phyloP scores from a whole-genome alignment of 208 protist species.

The Acanthamoeba sp. region DNA sequence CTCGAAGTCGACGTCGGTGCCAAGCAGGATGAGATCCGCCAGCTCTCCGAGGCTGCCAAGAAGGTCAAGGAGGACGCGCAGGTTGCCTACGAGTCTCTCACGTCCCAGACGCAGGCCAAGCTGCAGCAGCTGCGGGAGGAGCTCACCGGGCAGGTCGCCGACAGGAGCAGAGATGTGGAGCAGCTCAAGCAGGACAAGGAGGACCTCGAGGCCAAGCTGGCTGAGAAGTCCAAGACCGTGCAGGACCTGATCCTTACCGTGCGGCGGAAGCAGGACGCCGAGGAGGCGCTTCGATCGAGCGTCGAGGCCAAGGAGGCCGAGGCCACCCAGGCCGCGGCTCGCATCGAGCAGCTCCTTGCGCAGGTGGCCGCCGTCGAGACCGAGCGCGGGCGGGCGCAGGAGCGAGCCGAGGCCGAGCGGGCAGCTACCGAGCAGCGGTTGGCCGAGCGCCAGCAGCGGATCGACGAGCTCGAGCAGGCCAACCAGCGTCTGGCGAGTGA shows the following conservation, averaged over 20 bases:
- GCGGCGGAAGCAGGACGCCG: conserved; percentile 3
- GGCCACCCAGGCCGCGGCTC: background rate
- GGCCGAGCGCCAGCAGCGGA: background rate
- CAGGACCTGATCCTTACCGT: conserved; percentile 6
- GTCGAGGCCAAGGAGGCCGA: background rate
- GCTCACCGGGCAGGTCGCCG: background rate
- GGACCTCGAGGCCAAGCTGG: background rate
- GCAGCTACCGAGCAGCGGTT: background rate
- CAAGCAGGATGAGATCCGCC: background rate
- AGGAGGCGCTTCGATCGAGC: background rate
- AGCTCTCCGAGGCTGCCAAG: background rate
- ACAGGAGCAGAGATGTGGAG: background rate
- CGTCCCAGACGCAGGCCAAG: background rate
- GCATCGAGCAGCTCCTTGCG: background rate
- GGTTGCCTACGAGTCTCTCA: background rate
- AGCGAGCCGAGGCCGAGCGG: background rate
- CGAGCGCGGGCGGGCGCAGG: background rate
- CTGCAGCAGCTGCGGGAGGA: conserved; percentile 30
- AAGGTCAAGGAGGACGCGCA: background rate
- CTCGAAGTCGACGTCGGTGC: background rate
- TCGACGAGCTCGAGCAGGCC: background rate
- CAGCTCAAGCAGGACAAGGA: background rate
- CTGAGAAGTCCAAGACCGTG: conserved; percentile 19
- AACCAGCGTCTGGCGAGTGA: background rate
- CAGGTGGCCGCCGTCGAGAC: background rate